Conservation (phyloP, 2,329 filamentous ascomycete species). For the Neoascochyta sp. region DNA sequence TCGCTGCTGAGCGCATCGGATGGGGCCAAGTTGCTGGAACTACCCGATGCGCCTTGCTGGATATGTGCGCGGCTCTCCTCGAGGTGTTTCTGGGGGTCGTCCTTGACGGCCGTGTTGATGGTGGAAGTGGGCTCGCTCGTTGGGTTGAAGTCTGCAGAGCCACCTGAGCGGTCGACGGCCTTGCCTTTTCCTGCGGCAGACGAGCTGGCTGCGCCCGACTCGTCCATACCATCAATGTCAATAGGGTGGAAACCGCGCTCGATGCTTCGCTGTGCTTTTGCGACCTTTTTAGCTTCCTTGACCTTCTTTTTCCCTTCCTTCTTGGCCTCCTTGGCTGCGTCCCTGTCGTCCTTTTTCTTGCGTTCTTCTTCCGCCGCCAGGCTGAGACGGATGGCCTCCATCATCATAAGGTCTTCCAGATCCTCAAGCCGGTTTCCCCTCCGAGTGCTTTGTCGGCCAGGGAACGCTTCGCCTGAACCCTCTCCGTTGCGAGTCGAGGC, state of each 20-base stretch:
- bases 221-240: conserved; percentile 51
- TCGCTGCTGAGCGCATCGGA: conserved; percentile 33
- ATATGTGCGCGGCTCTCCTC: conserved; percentile 45
- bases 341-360: conserved; percentile 80
- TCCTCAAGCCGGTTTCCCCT: conserved; percentile 69
- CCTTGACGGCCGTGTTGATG: conserved; percentile 35
- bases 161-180: conserved; percentile 43
- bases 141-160: conserved; percentile 40
- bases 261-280: conserved; percentile 63
- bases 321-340: conserved; percentile 76
- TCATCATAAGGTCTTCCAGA: conserved; percentile 97
- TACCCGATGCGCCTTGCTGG: conserved; percentile 30
- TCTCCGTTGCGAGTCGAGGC: conserved; percentile 32
- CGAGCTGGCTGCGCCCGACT: conserved; percentile 23
- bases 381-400: conserved; percentile 88
- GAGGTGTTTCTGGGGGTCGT: conserved; percentile 45
- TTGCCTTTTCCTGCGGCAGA: conserved; percentile 46
- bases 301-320: conserved; percentile 75
- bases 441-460: conserved; percentile 51
- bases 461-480: conserved; percentile 34
- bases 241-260: conserved; percentile 47
- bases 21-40: conserved; percentile 42
- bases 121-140: conserved; percentile 44
- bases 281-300: conserved; percentile 62
- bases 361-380: conserved; percentile 91